A percentile compares a stretch with the other conserved stretches of the same genome.
phyloP scores from a whole-genome alignment of 352 stramenopile genomes.

The Phytophthora megakarya region DNA sequence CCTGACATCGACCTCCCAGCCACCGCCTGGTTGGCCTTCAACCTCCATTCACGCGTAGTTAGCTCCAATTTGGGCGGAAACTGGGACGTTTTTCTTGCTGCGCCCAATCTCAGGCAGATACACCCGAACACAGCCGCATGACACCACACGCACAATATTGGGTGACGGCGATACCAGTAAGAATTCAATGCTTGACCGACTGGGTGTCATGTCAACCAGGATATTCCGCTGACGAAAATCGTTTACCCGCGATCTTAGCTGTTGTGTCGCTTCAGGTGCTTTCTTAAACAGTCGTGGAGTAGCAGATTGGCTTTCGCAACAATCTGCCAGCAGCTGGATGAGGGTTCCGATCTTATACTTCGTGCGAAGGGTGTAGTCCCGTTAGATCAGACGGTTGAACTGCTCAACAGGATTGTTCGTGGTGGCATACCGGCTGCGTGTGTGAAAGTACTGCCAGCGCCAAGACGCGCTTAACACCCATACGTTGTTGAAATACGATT shows the following conservation, averaged over 20 bases:
- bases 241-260: slow-evolving; percentile 1
- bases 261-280: neutral
- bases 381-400: no score
- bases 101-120: no score
- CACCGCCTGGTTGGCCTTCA: neutral
- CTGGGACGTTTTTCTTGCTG: no score
- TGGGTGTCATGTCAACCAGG: no score
- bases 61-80: neutral
- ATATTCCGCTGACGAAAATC: no score
- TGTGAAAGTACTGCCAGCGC: slow-evolving; percentile 24
- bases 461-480: slow-evolving; percentile 5
- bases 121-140: no score
- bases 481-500: neutral
- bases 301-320: neutral
- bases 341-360: slow-evolving; percentile 6
- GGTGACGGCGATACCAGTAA: no score
- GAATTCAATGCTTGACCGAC: no score
- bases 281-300: neutral
- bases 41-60: slow-evolving; percentile 7
- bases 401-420: slow-evolving; percentile 10
- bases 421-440: neutral
- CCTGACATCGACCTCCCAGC: neutral
- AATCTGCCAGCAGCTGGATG: neutral
- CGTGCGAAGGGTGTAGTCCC: no score
- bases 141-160: no score